Percentiles rank a stretch among this genome's conserved stretches.
These are phyloP conservation scores for Podospora pseudoanserina DNA, from an alignment of 495 filamentous ascomycete species.

Conservation along the genomic window DNA sequence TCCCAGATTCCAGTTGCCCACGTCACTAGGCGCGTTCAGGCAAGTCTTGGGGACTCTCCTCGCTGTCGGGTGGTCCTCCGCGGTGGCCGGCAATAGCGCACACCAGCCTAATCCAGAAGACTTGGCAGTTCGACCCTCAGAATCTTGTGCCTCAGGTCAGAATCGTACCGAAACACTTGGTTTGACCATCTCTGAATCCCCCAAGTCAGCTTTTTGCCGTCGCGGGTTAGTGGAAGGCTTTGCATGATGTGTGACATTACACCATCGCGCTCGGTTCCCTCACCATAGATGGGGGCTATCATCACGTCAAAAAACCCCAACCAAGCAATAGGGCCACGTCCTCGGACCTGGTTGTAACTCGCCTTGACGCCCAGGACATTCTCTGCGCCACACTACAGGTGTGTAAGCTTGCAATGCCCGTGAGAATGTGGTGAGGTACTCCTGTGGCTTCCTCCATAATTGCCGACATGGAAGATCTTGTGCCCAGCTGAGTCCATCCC, in stretches of 20 bases:
- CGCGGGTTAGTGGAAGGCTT: no score
- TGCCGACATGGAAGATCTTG: slow-evolving; percentile 3
- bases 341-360: slow-evolving; percentile 16
- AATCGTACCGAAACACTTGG: neutral
- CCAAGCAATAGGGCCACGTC: slow-evolving; percentile 23
- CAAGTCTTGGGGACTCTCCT: neutral
- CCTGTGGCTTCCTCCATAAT: slow-evolving; percentile 10
- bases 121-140: neutral
- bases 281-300: slow-evolving; percentile 18
- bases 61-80: no score
- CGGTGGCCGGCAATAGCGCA: no score
- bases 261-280: neutral
- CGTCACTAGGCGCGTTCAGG: no score
- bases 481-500: slow-evolving; percentile 25
- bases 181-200: neutral
- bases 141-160: neutral
- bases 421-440: slow-evolving; percentile 14
- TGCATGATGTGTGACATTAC: neutral
- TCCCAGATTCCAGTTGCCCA: no score
- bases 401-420: slow-evolving; percentile 2
- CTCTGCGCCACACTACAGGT: slow-evolving; percentile 13
- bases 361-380: slow-evolving; percentile 21
- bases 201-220: neutral
- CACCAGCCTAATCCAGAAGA: no score
- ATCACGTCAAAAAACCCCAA: slow-evolving; percentile 22